Percentiles rank a stretch among this genome's conserved stretches.
These are phyloP conservation scores for Neofusicoccum cordaticola DNA, from an alignment of 2,329 filamentous ascomycete genomes.

Conservation along the genomic window DNA sequence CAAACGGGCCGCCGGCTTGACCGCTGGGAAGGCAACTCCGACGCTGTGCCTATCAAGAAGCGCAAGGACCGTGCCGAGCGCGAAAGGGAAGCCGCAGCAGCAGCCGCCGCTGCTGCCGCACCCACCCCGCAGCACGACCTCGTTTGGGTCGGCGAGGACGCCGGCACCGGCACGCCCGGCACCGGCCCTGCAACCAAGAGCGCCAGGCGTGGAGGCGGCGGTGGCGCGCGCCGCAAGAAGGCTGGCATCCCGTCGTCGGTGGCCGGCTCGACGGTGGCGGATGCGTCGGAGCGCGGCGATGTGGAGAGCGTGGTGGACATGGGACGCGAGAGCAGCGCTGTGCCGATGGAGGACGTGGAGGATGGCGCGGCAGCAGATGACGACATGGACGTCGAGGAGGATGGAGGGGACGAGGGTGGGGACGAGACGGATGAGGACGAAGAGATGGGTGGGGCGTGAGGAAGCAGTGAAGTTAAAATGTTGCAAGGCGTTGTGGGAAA, in stretches of 20 bases:
- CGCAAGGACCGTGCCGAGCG: slow-evolving; percentile 4
- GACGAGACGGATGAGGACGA: slow-evolving; percentile 32
- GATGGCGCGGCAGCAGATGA: background rate
- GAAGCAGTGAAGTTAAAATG: background rate
- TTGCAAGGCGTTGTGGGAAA: too few species aligned
- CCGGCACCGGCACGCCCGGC: background rate
- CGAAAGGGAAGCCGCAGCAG: slow-evolving; percentile 14
- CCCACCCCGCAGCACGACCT: background rate
- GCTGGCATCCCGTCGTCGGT: background rate
- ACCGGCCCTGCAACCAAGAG: background rate
- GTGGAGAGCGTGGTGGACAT: slow-evolving; percentile 1
- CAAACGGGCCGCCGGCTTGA: slow-evolving; percentile 63
- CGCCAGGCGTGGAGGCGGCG: background rate
- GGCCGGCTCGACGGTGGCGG: background rate
- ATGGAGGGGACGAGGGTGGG: slow-evolving; percentile 26
- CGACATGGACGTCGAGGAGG: slow-evolving; percentile 31
- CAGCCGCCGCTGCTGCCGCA: background rate
- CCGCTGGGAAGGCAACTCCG: slow-evolving; percentile 57
- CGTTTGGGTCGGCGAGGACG: slow-evolving; percentile 17
- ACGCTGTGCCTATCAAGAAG: slow-evolving; percentile 10
- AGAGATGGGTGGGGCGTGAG: slow-evolving; percentile 16
- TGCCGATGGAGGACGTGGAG: slow-evolving; percentile 8
- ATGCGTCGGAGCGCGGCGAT: background rate
- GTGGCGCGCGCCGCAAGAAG: slow-evolving; percentile 1
- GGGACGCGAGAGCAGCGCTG: slow-evolving; percentile 11